Base-by-base conservation (phyloP, 225 moss, liverwort and hornwort genomes). In the Marchantia paleacea region DNA sequence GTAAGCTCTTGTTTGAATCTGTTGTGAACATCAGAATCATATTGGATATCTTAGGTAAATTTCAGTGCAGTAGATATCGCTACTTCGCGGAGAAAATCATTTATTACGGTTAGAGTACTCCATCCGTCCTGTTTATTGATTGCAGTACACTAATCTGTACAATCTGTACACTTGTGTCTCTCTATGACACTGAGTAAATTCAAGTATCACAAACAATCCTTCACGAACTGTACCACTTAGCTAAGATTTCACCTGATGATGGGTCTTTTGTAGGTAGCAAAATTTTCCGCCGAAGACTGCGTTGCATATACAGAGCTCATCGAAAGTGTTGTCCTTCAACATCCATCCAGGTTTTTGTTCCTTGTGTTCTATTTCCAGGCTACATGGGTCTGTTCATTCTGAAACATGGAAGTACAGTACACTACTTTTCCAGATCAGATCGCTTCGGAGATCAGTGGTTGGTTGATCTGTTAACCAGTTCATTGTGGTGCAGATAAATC, bases 271-370 rank as follows among this genome's bases (percentile, higher is more conserved):
- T 87, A 97, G 96, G 85, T 90, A 75, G 61, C 87, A 50, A 97
- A 93, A 86, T 85, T 97, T 30, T 84, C 84, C 75, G 75, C 85
- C 67, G 99, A 99, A 81, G 99, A 95, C 83, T 92, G 99, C 82
- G 82, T 90, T 49, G 86, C 90, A 30, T 81, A 90, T 64, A 75
- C 86, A 50, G 92, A 95, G 78, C 85, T 99, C 65, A 73, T 92
- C 81, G 95, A 92, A 83, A 86, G 86, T 60, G 80, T 92, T 69
- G 89, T 94, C 67, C 80, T 92, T 84, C 94, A 94, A 69, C 95
- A 95, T 79, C 86, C 92, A 18, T 86, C 84, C 79, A 91, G 94
- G 96, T 89, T 57, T 66, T 15, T 14, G 12, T 18, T 28, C 30
- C 53, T 28, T 58, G 7, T 58, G 19, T 24, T 64, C 1, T 13